These are phyloP conservation scores for Vigna radiata DNA, from an alignment of 306 rosid species.

Conservation along the genomic window DNA sequence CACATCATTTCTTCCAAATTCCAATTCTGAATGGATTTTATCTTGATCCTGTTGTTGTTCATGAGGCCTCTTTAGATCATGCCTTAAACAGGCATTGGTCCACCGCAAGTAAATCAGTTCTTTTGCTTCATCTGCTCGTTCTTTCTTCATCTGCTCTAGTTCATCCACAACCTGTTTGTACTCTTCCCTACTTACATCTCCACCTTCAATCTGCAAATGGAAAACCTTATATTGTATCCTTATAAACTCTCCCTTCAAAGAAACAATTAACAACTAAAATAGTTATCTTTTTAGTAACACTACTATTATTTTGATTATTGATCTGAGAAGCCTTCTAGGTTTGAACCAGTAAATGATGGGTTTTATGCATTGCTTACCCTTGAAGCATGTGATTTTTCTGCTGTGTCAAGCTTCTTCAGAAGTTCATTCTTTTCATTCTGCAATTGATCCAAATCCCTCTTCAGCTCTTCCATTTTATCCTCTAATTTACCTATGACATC, in stretches of 20 bases:
- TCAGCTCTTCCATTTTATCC: slow-evolving; percentile 57
- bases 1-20: slow-evolving; percentile 46
- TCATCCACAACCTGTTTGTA: slow-evolving; percentile 46
- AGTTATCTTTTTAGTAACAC: neutral
- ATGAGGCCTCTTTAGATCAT: slow-evolving; percentile 48
- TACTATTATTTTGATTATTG: neutral
- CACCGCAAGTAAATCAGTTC: slow-evolving; percentile 60
- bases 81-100: slow-evolving; percentile 70
- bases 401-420: slow-evolving; percentile 51
- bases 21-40: slow-evolving; percentile 33
- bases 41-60: slow-evolving; percentile 45
- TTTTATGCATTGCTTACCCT: slow-evolving; percentile 52
- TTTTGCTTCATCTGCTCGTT: slow-evolving; percentile 49
- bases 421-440: slow-evolving; percentile 61
- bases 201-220: slow-evolving; percentile 55
- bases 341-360: neutral
- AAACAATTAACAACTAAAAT: neutral
- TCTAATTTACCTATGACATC: slow-evolving; percentile 46
- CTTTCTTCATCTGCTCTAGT: slow-evolving; percentile 53
- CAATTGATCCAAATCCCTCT: slow-evolving; percentile 48
- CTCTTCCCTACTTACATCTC: slow-evolving; percentile 50
- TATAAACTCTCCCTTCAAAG: neutral
- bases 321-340: neutral
- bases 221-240: slow-evolving; percentile 29
- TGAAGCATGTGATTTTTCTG: slow-evolving; percentile 53